Evolutionary conservation across 495 filamentous ascomycete species (phyloP).

Genomic region (Penicillium goetzii): DNA sequence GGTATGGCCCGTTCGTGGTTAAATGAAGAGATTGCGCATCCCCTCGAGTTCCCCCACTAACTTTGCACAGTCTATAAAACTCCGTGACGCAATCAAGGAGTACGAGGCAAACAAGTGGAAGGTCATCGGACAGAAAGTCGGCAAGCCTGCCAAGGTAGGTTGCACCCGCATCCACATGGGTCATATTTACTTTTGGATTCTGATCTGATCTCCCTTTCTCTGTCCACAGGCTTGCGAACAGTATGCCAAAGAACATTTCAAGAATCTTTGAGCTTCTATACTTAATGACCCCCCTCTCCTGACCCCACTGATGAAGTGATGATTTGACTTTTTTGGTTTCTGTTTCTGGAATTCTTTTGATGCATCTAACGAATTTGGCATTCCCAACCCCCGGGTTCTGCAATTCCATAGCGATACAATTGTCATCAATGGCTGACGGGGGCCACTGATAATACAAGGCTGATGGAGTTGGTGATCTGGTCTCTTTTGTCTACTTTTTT

Average conservation of each 20-base stretch:
- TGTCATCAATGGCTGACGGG: conserved; percentile 25
- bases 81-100: conserved; percentile 94
- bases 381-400: conserved; percentile 37
- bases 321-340: conserved; percentile 33
- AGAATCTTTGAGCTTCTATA: conserved; percentile 46
- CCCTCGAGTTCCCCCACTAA: conserved; percentile 33
- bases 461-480: conserved; percentile 42
- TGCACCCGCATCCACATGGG: not conserved
- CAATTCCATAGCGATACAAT: conserved; percentile 41
- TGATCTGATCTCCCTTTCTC: conserved; percentile 6
- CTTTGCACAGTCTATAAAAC: conserved; percentile 68
- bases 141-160: conserved; percentile 92
- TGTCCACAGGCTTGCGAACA: conserved; percentile 84
- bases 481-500: conserved; percentile 19
- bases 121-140: conserved; percentile 90
- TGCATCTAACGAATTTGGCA: conserved; percentile 44
- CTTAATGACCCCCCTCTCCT: conserved; percentile 13
- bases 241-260: conserved; percentile 97
- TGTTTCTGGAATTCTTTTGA: conserved; percentile 25
- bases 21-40: not conserved
- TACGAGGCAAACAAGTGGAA: conserved; percentile 99
- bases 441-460: conserved; percentile 31
- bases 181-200: conserved; percentile 16
- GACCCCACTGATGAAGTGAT: conserved; percentile 43
- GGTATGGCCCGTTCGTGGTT: conserved; percentile 54